Base-by-base conservation (phyloP, 805 yeast genomes). In the Kuraishia piskuri region DNA sequence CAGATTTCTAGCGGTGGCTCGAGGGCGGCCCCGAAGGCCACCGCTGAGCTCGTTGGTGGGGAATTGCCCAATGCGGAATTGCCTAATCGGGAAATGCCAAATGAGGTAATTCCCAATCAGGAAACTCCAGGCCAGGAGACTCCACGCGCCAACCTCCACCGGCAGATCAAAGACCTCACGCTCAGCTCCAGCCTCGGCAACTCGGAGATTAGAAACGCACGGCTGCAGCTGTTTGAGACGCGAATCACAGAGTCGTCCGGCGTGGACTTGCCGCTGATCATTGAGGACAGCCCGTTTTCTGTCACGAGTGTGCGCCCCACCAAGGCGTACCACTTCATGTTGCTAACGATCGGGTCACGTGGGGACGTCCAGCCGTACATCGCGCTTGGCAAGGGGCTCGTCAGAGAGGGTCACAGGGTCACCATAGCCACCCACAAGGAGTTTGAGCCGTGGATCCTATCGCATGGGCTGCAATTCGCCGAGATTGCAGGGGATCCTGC, bases 321-420 rank as follows among this genome's bases (percentile, higher is more conserved):
- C 1, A 74, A 79, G 51, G 68, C 81, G 2, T 78, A 77, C 59
- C 77, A 76, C 25, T 78, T 91, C 61, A 84, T 87, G 0, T 70
- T 90, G 50, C 68, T 92, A 54, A 92, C 97, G 0, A 92, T 92
- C 61, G 98, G 98, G 0, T 90, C 97, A 0, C 76, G 98, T 55
- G 98, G 98, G 36, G 98, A 92, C 68, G 97, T 92, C 6, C 98
- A 92, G 68, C 98, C 98, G 0, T 92, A 90, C 65, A 86, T 92
- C 58, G 92, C 97, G 0, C 69, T 92, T n/a, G 94, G 89, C 0
- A 82, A 83, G 58, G 96, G 91, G 0, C 72, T 92, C 47, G 67
- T 81, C 49, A 73, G 71, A 22, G 97, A 92, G 59, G 97, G 97
- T 0, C 97, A 92, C 63, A 67, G 68, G 20, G 96, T 89, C 1